Evolutionary conservation across 441 rosid species (phyloP).

Genomic region (Isatis lusitanica): DNA sequence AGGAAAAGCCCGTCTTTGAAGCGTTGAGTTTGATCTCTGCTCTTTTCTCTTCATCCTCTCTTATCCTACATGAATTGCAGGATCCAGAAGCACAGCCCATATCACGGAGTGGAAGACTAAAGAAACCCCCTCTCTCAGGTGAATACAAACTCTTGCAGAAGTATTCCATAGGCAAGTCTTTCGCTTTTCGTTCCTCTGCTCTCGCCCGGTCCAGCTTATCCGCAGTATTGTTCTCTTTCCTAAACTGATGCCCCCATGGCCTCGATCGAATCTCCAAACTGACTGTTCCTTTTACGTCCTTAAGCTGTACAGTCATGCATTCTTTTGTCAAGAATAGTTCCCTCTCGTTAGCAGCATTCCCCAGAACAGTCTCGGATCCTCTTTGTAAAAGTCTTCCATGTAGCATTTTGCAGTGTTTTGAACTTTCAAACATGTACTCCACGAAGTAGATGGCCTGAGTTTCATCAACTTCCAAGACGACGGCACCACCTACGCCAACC

Average conservation of each 20-base stretch:
- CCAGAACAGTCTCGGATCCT: constrained; percentile 71
- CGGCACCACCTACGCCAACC: constrained; percentile 58
- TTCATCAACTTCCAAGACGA: constrained; percentile 47
- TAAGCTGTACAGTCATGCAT: constrained; percentile 56
- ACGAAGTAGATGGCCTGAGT: constrained; percentile 58
- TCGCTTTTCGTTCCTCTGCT: constrained; percentile 70
- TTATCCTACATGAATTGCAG: constrained; percentile 59
- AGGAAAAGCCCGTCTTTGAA: constrained; percentile 44
- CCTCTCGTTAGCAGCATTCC: constrained; percentile 68
- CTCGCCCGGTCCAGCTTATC: constrained; percentile 61
- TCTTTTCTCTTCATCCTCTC: constrained; percentile 43
- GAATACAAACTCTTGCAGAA: constrained; percentile 77
- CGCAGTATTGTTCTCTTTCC: constrained; percentile 44
- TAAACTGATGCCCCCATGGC: constrained; percentile 76
- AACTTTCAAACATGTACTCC: constrained; percentile 75
- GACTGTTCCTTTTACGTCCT: constrained; percentile 49
- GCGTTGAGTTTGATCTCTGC: constrained; percentile 43
- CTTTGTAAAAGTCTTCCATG: constrained; percentile 68
- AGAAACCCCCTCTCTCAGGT: constrained; percentile 86
- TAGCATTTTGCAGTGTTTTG: constrained; percentile 56
- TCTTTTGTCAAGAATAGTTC: constrained; percentile 67
- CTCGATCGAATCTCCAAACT: constrained; percentile 48
- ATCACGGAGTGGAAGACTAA: constrained; percentile 51
- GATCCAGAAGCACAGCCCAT: constrained; percentile 64
- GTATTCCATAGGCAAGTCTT: constrained; percentile 65